phyloP scores from a whole-genome alignment of 2,329 filamentous ascomycete genomes.

The Pleomassaria siparia region DNA sequence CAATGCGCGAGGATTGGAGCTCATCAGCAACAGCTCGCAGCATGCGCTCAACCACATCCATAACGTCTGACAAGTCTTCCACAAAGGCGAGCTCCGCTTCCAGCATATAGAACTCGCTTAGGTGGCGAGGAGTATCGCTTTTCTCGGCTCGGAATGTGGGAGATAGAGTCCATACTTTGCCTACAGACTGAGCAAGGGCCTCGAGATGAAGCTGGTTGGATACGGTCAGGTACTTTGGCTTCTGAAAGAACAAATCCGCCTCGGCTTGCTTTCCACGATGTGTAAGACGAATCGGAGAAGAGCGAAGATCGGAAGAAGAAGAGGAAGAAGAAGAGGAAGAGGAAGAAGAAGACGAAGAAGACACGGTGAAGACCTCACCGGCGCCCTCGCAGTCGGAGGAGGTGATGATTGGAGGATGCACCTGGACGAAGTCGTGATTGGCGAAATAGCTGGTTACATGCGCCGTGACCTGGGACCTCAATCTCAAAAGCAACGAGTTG shows the following conservation, averaged over 20 bases:
- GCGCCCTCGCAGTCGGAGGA: constrained; percentile 97
- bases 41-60: constrained; percentile 79
- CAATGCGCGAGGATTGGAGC: constrained; percentile 53
- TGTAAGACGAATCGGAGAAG: constrained; percentile 17
- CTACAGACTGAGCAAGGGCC: constrained; percentile 82
- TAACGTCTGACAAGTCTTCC: constrained; percentile 68
- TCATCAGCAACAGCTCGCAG: constrained; percentile 60
- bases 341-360: constrained; percentile 18
- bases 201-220: constrained; percentile 94
- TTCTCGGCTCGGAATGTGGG: constrained; percentile 84
- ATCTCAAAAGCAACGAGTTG: constrained; percentile 76
- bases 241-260: constrained; percentile 69
- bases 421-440: constrained; percentile 71
- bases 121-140: constrained; percentile 88
- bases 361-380: constrained; percentile 84
- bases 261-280: constrained; percentile 25
- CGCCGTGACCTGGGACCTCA: constrained; percentile 78
- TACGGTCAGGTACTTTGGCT: constrained; percentile 92
- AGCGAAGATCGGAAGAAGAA: constrained; percentile 12
- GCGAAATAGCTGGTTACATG: constrained; percentile 76
- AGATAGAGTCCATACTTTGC: constrained; percentile 90
- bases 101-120: constrained; percentile 99
- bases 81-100: constrained; percentile 87
- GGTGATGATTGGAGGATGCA: constrained; percentile 90
- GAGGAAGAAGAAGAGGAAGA: too few relatives aligned